Percentiles rank a stretch among this genome's conserved stretches.
Evolutionary conservation across 495 filamentous ascomycete species (phyloP).

Genomic region (Xylaria flabelliformis): DNA sequence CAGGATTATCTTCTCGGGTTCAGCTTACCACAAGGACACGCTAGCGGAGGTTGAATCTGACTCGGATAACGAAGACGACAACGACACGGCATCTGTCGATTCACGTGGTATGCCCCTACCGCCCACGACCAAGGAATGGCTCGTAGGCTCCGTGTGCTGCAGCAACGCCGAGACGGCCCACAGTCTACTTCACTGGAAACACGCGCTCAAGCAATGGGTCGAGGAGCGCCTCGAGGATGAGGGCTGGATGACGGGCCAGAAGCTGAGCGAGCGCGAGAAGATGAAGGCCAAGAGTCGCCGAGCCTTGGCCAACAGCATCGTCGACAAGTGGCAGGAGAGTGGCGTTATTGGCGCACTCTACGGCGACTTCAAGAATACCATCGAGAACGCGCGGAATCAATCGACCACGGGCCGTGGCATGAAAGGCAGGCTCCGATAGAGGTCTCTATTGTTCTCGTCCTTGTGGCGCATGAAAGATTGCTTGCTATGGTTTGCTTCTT

Average conservation of each 20-base stretch:
- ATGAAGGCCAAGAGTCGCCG: constrained; percentile 59
- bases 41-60: constrained; percentile 68
- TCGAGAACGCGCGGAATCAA: constrained; percentile 47
- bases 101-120: constrained; percentile 42
- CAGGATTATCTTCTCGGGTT: constrained; percentile 67
- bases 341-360: constrained; percentile 41
- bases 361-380: constrained; percentile 42
- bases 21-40: constrained; percentile 71
- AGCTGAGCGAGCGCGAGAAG: constrained; percentile 50
- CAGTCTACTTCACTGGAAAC: constrained; percentile 76
- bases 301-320: constrained; percentile 56
- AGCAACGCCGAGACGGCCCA: constrained; percentile 73
- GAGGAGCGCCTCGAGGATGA: constrained; percentile 62
- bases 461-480: neutral
- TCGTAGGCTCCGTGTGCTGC: constrained; percentile 59
- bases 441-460: neutral
- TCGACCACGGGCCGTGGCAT: constrained; percentile 29
- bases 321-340: constrained; percentile 42
- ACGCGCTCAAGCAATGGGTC: constrained; percentile 73
- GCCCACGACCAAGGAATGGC: constrained; percentile 48
- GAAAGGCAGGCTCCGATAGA: constrained; percentile 9
- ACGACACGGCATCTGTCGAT: constrained; percentile 46
- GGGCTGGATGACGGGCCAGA: constrained; percentile 54
- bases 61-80: constrained; percentile 42
- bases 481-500: neutral